Evolutionary conservation across 208 protist genomes (phyloP), one percentile per base, ranked within the genome.

Genomic region (Porcisia hertigi): DNA sequence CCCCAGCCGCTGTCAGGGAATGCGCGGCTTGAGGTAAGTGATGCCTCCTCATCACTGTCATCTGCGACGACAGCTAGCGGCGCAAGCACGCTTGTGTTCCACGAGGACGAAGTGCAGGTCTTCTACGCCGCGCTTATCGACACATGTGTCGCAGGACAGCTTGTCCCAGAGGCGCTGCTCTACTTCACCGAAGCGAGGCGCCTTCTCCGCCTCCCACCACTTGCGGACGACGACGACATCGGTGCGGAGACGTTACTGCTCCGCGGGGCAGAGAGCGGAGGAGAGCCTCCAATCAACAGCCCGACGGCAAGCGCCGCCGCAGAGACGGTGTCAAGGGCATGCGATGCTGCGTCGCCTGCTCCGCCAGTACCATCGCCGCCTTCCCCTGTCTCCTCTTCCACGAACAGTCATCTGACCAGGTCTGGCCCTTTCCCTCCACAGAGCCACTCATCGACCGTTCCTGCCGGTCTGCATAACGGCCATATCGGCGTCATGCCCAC

Each of bases 111-210:
- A 20, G 76, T 80, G 39, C 81, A 91, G 62, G 71, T 88, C 8
- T 88, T 94, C 57, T 94, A 91, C 81, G 88, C 80, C 41, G 71
- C 76, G 41, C 83, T 94, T 63, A 91, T 94, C 47, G 82, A 84
- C 9, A 91, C 87, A 7, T 94, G 90, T 71, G 70, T 76, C 3
- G 75, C 80, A 9, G 90, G 90, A n/a, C 76, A 82, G 39, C 90
- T 92, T 70, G 84, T 88, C 39, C 34, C 71, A 25, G 79, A 72
- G 25, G 90, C 90, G 23, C 75, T 90, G 43, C 36, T 69, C 16
- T 94, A 92, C 77, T 87, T 88, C 72, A 82, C 79, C 0, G 80
- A 81, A 20, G 81, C 86, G 63, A 78, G 82, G 8, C 79, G 76
- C 8, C 71, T 76, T 34, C 75, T 88, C 34, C 75, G 83, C 7